phyloP scores from a whole-genome alignment of 768 basidiomycete genomes.

The Auricularia sp. region DNA sequence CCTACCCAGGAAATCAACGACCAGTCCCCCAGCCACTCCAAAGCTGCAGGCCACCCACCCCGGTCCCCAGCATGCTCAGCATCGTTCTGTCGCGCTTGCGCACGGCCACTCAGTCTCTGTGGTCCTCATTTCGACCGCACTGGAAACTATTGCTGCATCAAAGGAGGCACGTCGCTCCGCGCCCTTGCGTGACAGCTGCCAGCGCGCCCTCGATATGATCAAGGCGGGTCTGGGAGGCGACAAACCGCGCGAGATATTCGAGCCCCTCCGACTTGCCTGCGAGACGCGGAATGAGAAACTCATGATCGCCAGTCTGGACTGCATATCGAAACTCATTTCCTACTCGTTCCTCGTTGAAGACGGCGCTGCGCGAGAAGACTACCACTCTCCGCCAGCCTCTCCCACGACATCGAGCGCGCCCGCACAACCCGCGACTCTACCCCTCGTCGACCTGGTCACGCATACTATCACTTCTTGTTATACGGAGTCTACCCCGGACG shows the following conservation, averaged over 20 bases:
- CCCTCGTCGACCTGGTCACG: conserved; percentile 85
- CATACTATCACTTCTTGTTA: conserved; percentile 92
- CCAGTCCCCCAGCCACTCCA: background rate
- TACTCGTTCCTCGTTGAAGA: conserved; percentile 91
- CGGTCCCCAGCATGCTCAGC: background rate
- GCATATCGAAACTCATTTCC: conserved; percentile 93
- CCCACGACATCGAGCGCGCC: conserved; percentile 30
- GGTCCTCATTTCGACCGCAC: conserved; percentile 71
- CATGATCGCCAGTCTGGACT: conserved; percentile 94
- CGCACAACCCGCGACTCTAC: conserved; percentile 42
- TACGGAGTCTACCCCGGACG: conserved; percentile 74
- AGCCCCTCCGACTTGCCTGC: conserved; percentile 92
- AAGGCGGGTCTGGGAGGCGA: conserved; percentile 65
- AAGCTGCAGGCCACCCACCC: background rate
- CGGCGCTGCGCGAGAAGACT: conserved; percentile 24
- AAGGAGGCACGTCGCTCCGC: conserved; percentile 78
- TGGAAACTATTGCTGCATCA: conserved; percentile 78
- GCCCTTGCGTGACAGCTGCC: conserved; percentile 74
- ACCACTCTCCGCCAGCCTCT: conserved; percentile 71
- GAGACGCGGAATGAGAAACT: conserved; percentile 90
- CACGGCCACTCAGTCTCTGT: conserved; percentile 66
- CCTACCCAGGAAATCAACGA: background rate
- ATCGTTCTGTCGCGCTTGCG: conserved; percentile 27
- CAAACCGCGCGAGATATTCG: conserved; percentile 79
- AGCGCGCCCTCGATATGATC: conserved; percentile 74